A percentile compares a stretch with the other conserved stretches of the same genome.
These are phyloP conservation scores for Asterophora lycoperdoides DNA, from an alignment of 768 basidiomycete genomes.

Conservation along the genomic window DNA sequence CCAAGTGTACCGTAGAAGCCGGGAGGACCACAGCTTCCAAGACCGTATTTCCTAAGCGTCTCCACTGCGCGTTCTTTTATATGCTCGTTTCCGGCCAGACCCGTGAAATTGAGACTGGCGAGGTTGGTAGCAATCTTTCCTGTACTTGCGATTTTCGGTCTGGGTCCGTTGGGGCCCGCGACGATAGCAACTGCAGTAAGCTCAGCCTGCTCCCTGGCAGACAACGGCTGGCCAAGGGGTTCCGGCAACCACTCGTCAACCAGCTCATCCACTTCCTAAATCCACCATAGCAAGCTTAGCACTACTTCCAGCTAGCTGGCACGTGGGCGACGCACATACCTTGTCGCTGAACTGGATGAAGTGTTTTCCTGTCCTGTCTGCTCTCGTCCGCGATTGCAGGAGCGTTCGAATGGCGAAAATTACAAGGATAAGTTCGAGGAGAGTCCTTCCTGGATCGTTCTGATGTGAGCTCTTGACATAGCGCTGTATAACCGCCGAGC, in stretches of 20 bases:
- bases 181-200: slow-evolving; percentile 75
- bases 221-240: slow-evolving; percentile 65
- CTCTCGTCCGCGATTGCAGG: slow-evolving; percentile 84
- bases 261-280: slow-evolving; percentile 92
- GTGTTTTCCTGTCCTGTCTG: slow-evolving; percentile 79
- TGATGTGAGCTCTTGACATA: slow-evolving; percentile 95
- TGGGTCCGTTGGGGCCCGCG: slow-evolving; percentile 75
- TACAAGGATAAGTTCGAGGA: slow-evolving; percentile 85
- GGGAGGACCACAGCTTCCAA: slow-evolving; percentile 93
- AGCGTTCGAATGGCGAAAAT: slow-evolving; percentile 87
- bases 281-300: not conserved
- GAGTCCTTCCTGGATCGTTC: slow-evolving; percentile 89
- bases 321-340: slow-evolving; percentile 40
- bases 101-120: slow-evolving; percentile 88
- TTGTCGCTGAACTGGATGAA: slow-evolving; percentile 91
- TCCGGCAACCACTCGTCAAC: slow-evolving; percentile 95
- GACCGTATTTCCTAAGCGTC: slow-evolving; percentile 81
- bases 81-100: slow-evolving; percentile 80
- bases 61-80: slow-evolving; percentile 85
- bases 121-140: slow-evolving; percentile 82
- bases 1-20: slow-evolving; percentile 97
- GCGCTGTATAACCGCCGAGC: slow-evolving; percentile 79
- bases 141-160: slow-evolving; percentile 67
- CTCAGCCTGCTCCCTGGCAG: slow-evolving; percentile 56
- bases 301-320: not conserved